phyloP scores from a whole-genome alignment of 2,329 filamentous ascomycete genomes.

The Pseudogymnoascus sp. region DNA sequence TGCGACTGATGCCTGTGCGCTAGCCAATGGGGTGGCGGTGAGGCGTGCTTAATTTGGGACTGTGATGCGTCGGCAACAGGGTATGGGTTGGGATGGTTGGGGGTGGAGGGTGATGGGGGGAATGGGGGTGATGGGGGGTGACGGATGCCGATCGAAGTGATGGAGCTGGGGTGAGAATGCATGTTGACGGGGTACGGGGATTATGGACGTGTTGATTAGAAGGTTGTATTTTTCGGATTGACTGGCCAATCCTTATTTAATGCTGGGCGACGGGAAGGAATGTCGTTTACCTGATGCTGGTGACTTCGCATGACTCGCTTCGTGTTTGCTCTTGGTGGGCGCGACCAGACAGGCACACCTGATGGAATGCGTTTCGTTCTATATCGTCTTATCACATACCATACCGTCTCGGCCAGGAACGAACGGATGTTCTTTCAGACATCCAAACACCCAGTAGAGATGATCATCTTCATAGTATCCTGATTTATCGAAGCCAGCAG shows the following conservation, averaged over 20 bases:
- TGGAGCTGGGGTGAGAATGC: not conserved
- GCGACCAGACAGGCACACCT: not conserved
- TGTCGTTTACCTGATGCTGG: not conserved
- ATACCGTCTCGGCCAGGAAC: not conserved
- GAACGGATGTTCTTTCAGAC: not conserved
- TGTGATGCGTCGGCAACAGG: conserved; percentile 1
- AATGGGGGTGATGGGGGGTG: not conserved
- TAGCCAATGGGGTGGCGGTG: conserved; percentile 1
- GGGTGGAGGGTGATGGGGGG: not conserved
- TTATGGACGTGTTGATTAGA: not conserved
- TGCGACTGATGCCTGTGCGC: not conserved
- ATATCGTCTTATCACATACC: not conserved
- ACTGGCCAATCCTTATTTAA: not conserved
- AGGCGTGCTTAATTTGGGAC: conserved; percentile 4
- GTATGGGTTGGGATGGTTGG: not conserved
- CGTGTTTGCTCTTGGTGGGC: not conserved
- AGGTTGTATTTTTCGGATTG: conserved; percentile 2
- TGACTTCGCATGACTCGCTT: not conserved
- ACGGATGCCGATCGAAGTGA: not conserved
- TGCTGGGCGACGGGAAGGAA: not conserved
- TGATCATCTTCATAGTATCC: not conserved
- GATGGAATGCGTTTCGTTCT: not conserved
- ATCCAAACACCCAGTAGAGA: not conserved
- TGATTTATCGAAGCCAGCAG: not conserved
- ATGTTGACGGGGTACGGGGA: conserved; percentile 1